phyloP scores from a whole-genome alignment of 768 basidiomycete genomes.

The Suillus lakei region DNA sequence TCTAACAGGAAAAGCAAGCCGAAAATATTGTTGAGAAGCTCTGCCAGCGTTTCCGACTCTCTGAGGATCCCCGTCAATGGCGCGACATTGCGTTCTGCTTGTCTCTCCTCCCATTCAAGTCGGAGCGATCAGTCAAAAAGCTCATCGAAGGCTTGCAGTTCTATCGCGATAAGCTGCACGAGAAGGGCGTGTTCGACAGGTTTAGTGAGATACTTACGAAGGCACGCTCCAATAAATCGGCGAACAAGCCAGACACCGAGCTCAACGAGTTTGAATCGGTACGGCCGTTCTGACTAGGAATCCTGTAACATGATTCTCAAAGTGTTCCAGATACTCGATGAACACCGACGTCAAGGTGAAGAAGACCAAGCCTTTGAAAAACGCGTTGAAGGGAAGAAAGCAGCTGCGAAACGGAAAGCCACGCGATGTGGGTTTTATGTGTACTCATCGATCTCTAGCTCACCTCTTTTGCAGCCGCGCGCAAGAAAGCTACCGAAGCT shows the following conservation, averaged over 20 bases:
- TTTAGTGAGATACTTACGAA: slow-evolving; percentile 94
- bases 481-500: slow-evolving; percentile 31
- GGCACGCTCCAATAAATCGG: slow-evolving; percentile 90
- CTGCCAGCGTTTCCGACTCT: slow-evolving; percentile 91
- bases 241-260: slow-evolving; percentile 92
- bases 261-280: slow-evolving; percentile 94
- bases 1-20: slow-evolving; percentile 89
- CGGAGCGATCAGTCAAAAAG: slow-evolving; percentile 95
- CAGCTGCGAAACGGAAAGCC: slow-evolving; percentile 78
- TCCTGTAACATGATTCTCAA: neutral
- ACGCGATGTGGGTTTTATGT: slow-evolving; percentile 45
- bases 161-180: slow-evolving; percentile 97
- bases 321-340: slow-evolving; percentile 72
- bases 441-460: neutral
- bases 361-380: slow-evolving; percentile 93
- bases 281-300: slow-evolving; percentile 15
- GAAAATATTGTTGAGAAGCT: slow-evolving; percentile 97
- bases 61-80: slow-evolving; percentile 93
- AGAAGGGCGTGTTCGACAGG: slow-evolving; percentile 74
- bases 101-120: slow-evolving; percentile 94
- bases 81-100: slow-evolving; percentile 96
- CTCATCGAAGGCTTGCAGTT: slow-evolving; percentile 90
- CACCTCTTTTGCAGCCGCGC: slow-evolving; percentile 24
- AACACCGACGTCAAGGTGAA: slow-evolving; percentile 81
- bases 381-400: slow-evolving; percentile 80